phyloP scores from a whole-genome alignment of 306 rosid species.

The Cucurbita moschata region DNA sequence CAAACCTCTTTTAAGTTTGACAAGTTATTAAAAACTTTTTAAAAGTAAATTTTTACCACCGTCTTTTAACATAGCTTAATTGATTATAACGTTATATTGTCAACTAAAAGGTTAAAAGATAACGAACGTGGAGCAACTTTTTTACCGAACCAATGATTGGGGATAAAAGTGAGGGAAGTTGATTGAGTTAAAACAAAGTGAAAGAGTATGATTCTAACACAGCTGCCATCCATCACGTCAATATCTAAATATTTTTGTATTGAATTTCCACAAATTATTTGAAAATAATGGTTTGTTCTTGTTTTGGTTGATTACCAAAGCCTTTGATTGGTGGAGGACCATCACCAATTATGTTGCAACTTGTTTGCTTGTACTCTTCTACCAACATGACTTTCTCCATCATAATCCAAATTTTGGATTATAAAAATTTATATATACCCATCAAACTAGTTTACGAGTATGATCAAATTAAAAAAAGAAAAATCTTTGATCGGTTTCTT shows the following conservation, averaged over 20 bases:
- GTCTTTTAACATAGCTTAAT: too few species aligned
- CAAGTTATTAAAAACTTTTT: too few species aligned
- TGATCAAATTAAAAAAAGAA: too few species aligned
- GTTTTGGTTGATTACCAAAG: neutral
- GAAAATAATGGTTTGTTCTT: neutral
- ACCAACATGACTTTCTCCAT: neutral
- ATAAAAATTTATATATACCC: too few species aligned
- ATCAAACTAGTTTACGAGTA: too few species aligned
- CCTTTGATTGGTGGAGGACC: constrained; percentile 5
- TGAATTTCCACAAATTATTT: neutral
- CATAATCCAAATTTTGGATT: neutral
- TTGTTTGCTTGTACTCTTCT: neutral
- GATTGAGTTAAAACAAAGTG: neutral
- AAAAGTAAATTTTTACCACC: too few species aligned
- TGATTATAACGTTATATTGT: too few species aligned
- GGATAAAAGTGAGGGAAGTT: neutral
- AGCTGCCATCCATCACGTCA: constrained; percentile 3
- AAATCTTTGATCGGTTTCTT: too few species aligned
- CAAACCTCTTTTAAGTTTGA: too few species aligned
- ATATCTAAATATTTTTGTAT: neutral
- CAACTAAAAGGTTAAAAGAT: too few species aligned
- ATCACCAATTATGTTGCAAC: neutral
- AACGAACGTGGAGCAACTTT: too few species aligned
- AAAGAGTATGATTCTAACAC: neutral
- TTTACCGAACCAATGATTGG: neutral